A percentile compares a stretch with the other conserved stretches of the same genome.
phyloP scores from a whole-genome alignment of 768 basidiomycete genomes.

The Hebeloma cylindrosporum region DNA sequence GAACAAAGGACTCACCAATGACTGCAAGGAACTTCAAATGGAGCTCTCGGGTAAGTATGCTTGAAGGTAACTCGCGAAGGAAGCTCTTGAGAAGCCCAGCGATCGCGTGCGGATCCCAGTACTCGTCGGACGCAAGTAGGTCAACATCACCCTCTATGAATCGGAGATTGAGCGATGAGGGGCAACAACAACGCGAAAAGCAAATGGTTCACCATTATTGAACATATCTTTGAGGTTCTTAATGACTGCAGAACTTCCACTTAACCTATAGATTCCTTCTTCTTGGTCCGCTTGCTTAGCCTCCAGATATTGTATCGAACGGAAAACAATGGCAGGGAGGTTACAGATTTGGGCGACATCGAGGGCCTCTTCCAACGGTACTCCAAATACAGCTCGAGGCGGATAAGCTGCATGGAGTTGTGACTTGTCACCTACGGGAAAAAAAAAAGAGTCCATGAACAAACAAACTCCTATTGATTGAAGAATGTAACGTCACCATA shows the following conservation, averaged over 20 bases:
- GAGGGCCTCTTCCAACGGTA: slow-evolving; percentile 83
- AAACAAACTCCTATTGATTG: slow-evolving; percentile 2
- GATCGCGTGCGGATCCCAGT: slow-evolving; percentile 97
- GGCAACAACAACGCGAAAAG: slow-evolving; percentile 8
- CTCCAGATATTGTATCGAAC: slow-evolving; percentile 94
- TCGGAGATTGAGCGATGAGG: slow-evolving; percentile 8
- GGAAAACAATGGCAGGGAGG: slow-evolving; percentile 92
- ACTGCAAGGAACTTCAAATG: slow-evolving; percentile 90
- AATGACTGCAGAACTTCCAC: slow-evolving; percentile 93
- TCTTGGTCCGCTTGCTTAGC: slow-evolving; percentile 92
- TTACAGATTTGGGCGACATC: slow-evolving; percentile 87
- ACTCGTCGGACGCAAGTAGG: slow-evolving; percentile 82
- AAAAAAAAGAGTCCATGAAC: slow-evolving; percentile 17
- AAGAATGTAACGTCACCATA: slow-evolving; percentile 36
- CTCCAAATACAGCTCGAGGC: slow-evolving; percentile 84
- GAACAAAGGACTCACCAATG: slow-evolving; percentile 66
- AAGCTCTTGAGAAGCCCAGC: slow-evolving; percentile 93
- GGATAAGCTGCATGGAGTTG: slow-evolving; percentile 36
- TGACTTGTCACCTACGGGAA: slow-evolving; percentile 36
- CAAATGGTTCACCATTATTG: slow-evolving; percentile 66
- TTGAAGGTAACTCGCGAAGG: slow-evolving; percentile 89
- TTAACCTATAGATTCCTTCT: slow-evolving; percentile 96
- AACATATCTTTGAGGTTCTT: slow-evolving; percentile 92
- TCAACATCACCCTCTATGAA: slow-evolving; percentile 92
- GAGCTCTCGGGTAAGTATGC: slow-evolving; percentile 88